phyloP scores from a whole-genome alignment of 164 flowering plant species.

The Platanus orientalis region DNA sequence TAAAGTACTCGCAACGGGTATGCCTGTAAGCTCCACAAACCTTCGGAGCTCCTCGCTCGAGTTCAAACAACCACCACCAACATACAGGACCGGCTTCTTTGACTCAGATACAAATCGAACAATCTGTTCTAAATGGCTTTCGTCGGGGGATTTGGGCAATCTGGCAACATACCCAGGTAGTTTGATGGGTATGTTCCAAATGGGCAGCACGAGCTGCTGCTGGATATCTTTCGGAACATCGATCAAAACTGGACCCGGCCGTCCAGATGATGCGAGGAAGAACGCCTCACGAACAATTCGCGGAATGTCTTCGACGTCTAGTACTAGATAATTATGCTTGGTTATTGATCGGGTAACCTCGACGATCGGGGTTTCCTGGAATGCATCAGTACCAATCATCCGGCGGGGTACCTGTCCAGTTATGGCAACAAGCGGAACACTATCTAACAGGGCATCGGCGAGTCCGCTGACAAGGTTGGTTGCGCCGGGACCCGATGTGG shows the following conservation, averaged over 20 bases:
- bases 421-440: background rate
- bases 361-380: background rate
- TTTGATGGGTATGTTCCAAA: background rate
- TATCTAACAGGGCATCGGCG: background rate
- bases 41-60: background rate
- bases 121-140: background rate
- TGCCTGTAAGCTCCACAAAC: background rate
- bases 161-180: background rate
- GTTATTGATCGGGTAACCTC: background rate
- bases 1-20: background rate
- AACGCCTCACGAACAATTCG: background rate
- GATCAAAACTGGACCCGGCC: background rate
- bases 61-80: constrained; percentile 2
- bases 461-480: background rate
- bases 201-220: background rate
- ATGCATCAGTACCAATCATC: background rate
- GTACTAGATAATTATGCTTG: background rate
- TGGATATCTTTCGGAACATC: background rate
- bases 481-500: background rate
- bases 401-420: background rate
- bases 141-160: background rate
- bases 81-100: background rate
- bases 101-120: background rate
- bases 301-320: background rate
- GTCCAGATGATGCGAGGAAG: background rate